Conservation (phyloP, 2,329 filamentous ascomycete species). For the Fusarium lateritium region DNA sequence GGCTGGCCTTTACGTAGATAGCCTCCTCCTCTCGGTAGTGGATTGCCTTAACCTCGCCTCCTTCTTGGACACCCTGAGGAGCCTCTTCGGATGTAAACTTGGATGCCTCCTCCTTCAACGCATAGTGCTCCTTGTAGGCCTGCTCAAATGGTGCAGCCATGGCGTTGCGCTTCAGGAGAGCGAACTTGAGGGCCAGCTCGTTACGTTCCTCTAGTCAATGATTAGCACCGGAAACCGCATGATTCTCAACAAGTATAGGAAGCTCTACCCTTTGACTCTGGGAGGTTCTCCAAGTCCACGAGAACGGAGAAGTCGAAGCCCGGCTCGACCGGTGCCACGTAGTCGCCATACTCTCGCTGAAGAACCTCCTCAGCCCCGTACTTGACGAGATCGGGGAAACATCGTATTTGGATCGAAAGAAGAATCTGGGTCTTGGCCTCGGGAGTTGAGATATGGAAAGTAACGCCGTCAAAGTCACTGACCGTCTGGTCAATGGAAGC, state of each 20-base stretch:
- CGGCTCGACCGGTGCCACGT: slow-evolving; percentile 87
- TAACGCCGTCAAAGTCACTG: slow-evolving; percentile 98
- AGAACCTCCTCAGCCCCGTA: slow-evolving; percentile 95
- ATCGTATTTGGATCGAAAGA: slow-evolving; percentile 94
- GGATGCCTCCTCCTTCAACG: slow-evolving; percentile 87
- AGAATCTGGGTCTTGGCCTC: slow-evolving; percentile 94
- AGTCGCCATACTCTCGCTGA: slow-evolving; percentile 93
- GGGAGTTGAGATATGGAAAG: slow-evolving; percentile 97
- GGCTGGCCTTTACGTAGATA: slow-evolving; percentile 97
- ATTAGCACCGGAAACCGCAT: slow-evolving; percentile 26
- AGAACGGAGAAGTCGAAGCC: slow-evolving; percentile 97
- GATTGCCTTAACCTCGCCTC: slow-evolving; percentile 93
- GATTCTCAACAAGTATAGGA: not conserved
- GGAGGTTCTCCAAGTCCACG: slow-evolving; percentile 90
- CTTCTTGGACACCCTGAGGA: slow-evolving; percentile 89
- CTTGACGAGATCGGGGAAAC: slow-evolving; percentile 90
- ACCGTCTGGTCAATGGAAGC: slow-evolving; percentile 97
- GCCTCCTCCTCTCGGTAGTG: slow-evolving; percentile 99
- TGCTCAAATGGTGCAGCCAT: slow-evolving; percentile 99
- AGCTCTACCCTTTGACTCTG: slow-evolving; percentile 77
- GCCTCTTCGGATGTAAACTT: slow-evolving; percentile 95
- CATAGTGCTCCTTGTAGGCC: slow-evolving; percentile 93
- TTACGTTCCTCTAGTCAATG: slow-evolving; percentile 79
- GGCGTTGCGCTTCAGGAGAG: slow-evolving; percentile 95
- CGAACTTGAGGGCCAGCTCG: slow-evolving; percentile 87